Percentiles rank a stretch among this genome's conserved stretches.
These are phyloP conservation scores for Brassica rapa DNA, from an alignment of 345 rosid species.

Conservation along the genomic window DNA sequence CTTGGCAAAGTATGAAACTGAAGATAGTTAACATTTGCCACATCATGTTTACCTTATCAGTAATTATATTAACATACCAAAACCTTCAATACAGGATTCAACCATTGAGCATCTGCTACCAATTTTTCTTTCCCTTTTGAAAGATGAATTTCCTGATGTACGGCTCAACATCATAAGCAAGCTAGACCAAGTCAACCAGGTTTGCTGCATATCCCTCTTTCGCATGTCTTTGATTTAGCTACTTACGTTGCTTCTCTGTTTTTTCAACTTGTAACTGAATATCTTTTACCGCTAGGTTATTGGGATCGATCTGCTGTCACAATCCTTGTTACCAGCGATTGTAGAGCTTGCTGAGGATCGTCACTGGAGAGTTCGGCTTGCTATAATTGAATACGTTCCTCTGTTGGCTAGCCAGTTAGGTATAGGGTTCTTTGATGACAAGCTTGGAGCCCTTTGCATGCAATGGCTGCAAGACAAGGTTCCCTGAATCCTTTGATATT, in stretches of 20 bases:
- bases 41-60: not conserved
- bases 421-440: not conserved
- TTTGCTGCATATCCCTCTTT: slow-evolving; percentile 6
- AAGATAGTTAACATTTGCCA: slow-evolving; percentile 29
- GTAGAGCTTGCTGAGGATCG: not conserved
- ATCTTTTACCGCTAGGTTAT: not conserved
- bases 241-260: not conserved
- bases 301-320: not conserved
- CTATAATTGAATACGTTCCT: not conserved
- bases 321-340: not conserved
- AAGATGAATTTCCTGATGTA: not conserved
- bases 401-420: not conserved
- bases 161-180: slow-evolving; percentile 59
- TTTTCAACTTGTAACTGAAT: not conserved
- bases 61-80: not conserved
- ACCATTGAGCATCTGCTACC: slow-evolving; percentile 97
- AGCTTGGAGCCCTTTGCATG: not conserved
- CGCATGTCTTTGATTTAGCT: not conserved
- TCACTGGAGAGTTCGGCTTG: not conserved
- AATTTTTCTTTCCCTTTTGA: slow-evolving; percentile 85
- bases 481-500: not conserved
- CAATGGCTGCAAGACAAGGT: not conserved
- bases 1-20: slow-evolving; percentile 51
- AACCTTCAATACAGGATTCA: slow-evolving; percentile 61
- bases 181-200: slow-evolving; percentile 99